Conservation (phyloP, 768 basidiomycete species). For the Pleurotus pulmonarius region DNA sequence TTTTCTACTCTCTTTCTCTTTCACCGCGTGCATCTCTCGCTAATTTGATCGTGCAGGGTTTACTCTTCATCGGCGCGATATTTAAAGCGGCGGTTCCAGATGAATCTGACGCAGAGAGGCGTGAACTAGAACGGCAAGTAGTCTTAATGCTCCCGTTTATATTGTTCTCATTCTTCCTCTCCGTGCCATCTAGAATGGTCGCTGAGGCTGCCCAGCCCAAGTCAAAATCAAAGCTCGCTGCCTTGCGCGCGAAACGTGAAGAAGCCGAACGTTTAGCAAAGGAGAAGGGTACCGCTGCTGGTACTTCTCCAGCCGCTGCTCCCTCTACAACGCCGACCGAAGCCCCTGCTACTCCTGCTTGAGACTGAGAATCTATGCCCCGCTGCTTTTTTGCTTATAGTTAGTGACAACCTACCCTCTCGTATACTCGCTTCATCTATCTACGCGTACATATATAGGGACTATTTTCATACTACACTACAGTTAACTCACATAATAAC, state of each 20-base stretch:
- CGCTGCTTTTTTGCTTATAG: no score
- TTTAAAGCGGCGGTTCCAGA: conserved; percentile 86
- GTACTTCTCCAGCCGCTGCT: conserved; percentile 2
- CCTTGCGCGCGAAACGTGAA: conserved; percentile 13
- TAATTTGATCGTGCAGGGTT: conserved; percentile 44
- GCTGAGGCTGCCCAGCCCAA: conserved; percentile 81
- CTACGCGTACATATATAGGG: not conserved
- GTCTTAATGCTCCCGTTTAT: not conserved
- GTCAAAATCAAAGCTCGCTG: conserved; percentile 34
- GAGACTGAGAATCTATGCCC: no score
- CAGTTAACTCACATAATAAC: no score
- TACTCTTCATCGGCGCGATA: conserved; percentile 85
- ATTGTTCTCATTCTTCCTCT: conserved; percentile 8
- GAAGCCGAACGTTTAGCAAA: conserved; percentile 21
- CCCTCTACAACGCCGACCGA: not conserved
- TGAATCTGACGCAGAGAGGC: conserved; percentile 88
- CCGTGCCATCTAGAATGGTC: conserved; percentile 58
- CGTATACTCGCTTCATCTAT: no score
- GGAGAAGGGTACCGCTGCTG: conserved; percentile 17
- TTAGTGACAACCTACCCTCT: no score
- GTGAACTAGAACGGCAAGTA: conserved; percentile 86
- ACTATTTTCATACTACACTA: no score
- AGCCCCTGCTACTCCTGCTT: not conserved
- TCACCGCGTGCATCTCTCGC: not conserved
- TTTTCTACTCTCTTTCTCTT: no score